phyloP scores from a whole-genome alignment of 768 basidiomycete genomes.

The Panus rudis region DNA sequence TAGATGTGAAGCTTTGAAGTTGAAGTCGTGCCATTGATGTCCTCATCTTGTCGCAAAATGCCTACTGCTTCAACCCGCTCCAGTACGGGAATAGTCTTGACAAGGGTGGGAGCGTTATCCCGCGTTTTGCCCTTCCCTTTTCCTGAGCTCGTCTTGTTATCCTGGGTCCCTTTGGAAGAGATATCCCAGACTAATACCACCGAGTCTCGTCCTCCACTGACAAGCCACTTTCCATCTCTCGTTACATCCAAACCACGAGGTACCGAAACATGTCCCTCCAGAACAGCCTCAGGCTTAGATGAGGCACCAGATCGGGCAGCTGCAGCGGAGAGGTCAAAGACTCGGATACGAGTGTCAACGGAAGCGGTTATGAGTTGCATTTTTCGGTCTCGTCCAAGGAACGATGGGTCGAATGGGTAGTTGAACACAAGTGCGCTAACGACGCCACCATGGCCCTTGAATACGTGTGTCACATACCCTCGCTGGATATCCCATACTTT shows the following conservation, averaged over 20 bases:
- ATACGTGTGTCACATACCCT: conserved; percentile 89
- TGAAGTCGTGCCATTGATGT: conserved; percentile 36
- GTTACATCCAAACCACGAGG: conserved; percentile 87
- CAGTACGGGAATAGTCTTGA: conserved; percentile 74
- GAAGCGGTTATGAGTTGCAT: conserved; percentile 89
- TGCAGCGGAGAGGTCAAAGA: conserved; percentile 79
- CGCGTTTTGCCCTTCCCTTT: conserved; percentile 43
- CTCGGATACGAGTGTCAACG: conserved; percentile 85
- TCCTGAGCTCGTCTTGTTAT: conserved; percentile 21
- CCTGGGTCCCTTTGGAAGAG: conserved; percentile 24
- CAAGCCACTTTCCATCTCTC: conserved; percentile 78
- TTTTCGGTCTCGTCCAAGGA: conserved; percentile 34
- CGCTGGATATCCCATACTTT: conserved; percentile 92
- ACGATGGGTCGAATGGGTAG: conserved; percentile 58
- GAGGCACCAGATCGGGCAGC: conserved; percentile 47
- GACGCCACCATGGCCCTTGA: conserved; percentile 97
- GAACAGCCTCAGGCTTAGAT: conserved; percentile 65
- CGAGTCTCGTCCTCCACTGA: conserved; percentile 89
- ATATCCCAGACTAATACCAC: conserved; percentile 94
- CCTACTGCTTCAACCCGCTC: conserved; percentile 89
- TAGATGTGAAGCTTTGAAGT: conserved; percentile 55
- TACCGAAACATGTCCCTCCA: conserved; percentile 94
- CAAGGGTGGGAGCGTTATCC: conserved; percentile 47
- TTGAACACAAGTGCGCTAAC: conserved; percentile 87
- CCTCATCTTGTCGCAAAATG: conserved; percentile 47